These are phyloP conservation scores for Trichoderma gamsii DNA, from an alignment of 495 filamentous ascomycete species.

Conservation along the genomic window DNA sequence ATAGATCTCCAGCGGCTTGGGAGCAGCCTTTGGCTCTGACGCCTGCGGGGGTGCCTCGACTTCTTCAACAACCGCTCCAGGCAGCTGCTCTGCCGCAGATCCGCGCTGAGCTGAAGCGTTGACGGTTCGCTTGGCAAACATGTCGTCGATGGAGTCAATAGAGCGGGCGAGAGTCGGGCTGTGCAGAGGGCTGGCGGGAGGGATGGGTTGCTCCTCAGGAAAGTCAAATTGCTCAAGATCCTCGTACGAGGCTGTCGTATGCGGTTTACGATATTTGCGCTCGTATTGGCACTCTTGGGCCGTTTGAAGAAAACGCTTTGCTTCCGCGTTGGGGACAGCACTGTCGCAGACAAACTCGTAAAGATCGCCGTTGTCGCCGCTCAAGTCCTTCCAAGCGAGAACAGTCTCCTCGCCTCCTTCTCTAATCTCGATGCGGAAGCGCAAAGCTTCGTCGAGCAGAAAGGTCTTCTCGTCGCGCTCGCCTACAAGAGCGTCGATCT, in stretches of 20 bases:
- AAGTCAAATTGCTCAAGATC: constrained; percentile 80
- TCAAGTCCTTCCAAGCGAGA: constrained; percentile 90
- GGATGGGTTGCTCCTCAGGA: constrained; percentile 69
- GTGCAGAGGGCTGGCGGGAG: constrained; percentile 69
- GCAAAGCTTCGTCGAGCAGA: constrained; percentile 82
- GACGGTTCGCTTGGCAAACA: constrained; percentile 34
- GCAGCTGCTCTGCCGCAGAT: not conserved
- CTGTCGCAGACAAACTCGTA: constrained; percentile 94
- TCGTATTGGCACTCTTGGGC: constrained; percentile 96
- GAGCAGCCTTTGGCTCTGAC: constrained; percentile 42
- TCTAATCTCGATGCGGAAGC: constrained; percentile 76
- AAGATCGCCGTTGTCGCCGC: constrained; percentile 86
- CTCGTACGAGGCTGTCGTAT: constrained; percentile 71
- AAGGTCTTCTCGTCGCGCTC: constrained; percentile 97
- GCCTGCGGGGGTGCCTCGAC: constrained; percentile 21
- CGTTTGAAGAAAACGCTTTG: constrained; percentile 73
- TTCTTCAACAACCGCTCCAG: not conserved
- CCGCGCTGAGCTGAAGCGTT: constrained; percentile 32
- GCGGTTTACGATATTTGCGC: constrained; percentile 75
- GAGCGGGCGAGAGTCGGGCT: constrained; percentile 51
- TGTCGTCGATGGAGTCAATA: constrained; percentile 39
- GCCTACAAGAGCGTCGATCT: constrained; percentile 53
- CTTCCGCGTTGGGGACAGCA: constrained; percentile 60
- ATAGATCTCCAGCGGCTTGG: constrained; percentile 66
- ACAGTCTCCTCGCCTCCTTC: constrained; percentile 67